phyloP scores from a whole-genome alignment of 169 alveolate genomes.

The Plasmodium adleri region DNA sequence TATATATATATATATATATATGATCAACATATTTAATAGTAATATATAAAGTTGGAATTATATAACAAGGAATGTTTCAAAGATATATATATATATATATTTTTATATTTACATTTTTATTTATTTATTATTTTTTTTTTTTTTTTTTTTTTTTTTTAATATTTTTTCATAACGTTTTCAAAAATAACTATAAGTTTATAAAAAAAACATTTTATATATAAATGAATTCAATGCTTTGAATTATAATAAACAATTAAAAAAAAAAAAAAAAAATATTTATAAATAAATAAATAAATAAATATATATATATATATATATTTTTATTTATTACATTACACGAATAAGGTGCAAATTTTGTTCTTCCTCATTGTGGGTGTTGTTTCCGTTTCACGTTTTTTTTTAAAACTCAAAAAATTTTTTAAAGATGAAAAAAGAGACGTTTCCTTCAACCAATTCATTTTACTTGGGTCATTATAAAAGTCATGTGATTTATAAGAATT shows the following conservation, averaged over 20 bases:
- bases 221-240: too few relatives aligned
- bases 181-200: too few relatives aligned
- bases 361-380: conserved; percentile 14
- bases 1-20: neutral
- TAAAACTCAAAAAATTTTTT: conserved; percentile 68
- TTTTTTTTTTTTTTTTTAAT: conserved; percentile 29
- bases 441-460: conserved; percentile 44
- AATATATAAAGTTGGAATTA: too few relatives aligned
- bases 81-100: neutral
- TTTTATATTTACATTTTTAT: neutral
- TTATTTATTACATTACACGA: conserved; percentile 22
- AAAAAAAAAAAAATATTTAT: neutral
- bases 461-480: conserved; percentile 58
- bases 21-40: too few relatives aligned
- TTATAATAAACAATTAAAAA: neutral
- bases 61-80: neutral
- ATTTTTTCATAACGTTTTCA: neutral
- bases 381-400: conserved; percentile 39
- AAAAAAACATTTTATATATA: too few relatives aligned
- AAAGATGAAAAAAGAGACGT: conserved; percentile 50
- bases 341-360: conserved; percentile 28
- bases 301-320: neutral
- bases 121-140: neutral
- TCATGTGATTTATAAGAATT: conserved; percentile 13
- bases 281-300: neutral